Evolutionary conservation across 108 stramenopile genomes (phyloP).

Genomic region (Nitzschia inconspicua): DNA sequence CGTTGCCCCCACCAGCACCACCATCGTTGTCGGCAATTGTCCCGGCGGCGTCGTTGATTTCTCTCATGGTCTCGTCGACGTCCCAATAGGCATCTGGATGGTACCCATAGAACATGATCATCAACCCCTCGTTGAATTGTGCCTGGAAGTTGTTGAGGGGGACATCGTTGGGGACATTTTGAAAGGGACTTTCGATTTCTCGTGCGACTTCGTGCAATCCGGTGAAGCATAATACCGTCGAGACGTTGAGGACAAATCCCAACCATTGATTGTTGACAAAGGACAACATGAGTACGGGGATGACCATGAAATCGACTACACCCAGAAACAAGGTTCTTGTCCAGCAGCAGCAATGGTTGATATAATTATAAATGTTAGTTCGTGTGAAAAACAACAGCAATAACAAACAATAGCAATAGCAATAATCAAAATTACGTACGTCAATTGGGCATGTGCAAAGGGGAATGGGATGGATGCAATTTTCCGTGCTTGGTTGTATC

Average conservation of each 20-base stretch:
- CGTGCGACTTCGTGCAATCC: conserved; percentile 61
- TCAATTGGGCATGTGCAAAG: conserved; percentile 71
- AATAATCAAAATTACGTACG: conserved; percentile 1
- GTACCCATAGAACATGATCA: conserved; percentile 66
- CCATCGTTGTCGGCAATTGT: no score
- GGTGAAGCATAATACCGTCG: conserved; percentile 54
- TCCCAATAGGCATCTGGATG: conserved; percentile 77
- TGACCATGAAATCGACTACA: conserved; percentile 38
- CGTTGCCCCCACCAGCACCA: no score
- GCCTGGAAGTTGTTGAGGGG: conserved; percentile 81
- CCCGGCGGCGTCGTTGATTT: background rate
- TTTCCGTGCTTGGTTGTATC: conserved; percentile 79
- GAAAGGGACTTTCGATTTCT: conserved; percentile 72
- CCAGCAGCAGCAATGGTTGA: no score
- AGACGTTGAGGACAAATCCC: conserved; percentile 56
- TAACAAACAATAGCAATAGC: background rate
- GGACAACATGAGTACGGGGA: conserved; percentile 64
- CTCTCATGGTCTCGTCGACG: no score
- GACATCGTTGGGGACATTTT: conserved; percentile 76
- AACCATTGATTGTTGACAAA: conserved; percentile 33
- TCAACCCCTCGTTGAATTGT: conserved; percentile 70
- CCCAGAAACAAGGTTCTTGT: conserved; percentile 47
- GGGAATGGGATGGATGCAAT: conserved; percentile 79
- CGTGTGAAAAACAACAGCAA: background rate
- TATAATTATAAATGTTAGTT: background rate